Conservation (phyloP, 176 grass and related monocot genomes). For the Phoenix dactylifera region DNA sequence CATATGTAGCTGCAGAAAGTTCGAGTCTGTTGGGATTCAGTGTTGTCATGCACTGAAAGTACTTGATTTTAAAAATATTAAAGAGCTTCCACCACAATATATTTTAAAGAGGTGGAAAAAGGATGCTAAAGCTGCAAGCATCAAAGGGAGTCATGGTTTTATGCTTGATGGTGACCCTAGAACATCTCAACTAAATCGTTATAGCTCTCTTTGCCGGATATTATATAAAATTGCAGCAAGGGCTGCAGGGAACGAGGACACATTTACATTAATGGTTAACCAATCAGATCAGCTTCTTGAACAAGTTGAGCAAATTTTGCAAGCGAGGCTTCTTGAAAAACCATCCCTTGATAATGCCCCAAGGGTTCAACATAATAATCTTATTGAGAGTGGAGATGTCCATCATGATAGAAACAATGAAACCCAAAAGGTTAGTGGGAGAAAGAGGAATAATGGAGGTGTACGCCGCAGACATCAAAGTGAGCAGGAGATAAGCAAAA, state of each 20-base stretch:
- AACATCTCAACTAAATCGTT: not conserved
- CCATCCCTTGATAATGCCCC: not conserved
- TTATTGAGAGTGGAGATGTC: not conserved
- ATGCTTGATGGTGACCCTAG: not conserved
- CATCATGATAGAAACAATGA: not conserved
- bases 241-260: not conserved
- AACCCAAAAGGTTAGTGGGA: not conserved
- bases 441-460: conserved; percentile 1
- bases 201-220: conserved; percentile 1
- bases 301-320: not conserved
- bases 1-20: conserved; percentile 73
- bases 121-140: conserved; percentile 44
- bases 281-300: conserved; percentile 1
- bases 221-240: conserved; percentile 1
- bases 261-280: not conserved
- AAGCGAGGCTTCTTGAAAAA: not conserved
- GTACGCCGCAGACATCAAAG: not conserved
- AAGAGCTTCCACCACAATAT: conserved; percentile 61
- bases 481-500: not conserved
- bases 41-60: conserved; percentile 93
- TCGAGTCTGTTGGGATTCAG: conserved; percentile 65
- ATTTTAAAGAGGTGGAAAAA: conserved; percentile 81
- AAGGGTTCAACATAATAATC: not conserved
- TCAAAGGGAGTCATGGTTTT: not conserved
- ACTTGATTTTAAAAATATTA: conserved; percentile 58